Conservation (phyloP, 139 green algal genomes). For the Monoraphidium neglectum region DNA sequence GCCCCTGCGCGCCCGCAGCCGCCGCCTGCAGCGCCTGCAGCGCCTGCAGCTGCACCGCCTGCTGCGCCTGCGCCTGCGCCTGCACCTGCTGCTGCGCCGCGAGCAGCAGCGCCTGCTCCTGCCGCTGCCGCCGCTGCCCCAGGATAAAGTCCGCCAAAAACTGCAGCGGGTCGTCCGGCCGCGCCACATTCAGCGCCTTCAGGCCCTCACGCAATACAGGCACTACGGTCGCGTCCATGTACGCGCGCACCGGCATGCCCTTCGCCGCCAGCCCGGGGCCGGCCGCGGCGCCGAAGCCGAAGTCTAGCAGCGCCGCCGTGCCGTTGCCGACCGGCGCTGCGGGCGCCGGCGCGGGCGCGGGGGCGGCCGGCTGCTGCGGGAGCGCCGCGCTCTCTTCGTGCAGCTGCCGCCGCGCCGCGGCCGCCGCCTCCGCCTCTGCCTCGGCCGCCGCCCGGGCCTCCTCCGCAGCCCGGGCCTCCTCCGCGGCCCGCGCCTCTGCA, state of each 20-base stretch:
- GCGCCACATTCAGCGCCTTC: slow-evolving; percentile 47
- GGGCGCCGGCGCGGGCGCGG: background rate
- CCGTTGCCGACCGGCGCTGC: background rate
- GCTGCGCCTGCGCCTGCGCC: no score
- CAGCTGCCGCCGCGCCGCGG: no score
- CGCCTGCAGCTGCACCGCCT: no score
- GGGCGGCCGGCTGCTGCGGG: no score
- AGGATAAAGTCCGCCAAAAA: slow-evolving; percentile 63
- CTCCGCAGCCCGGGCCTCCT: no score
- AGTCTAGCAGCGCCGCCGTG: slow-evolving; percentile 22
- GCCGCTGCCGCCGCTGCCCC: background rate
- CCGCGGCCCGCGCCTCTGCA: background rate
- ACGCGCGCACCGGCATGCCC: slow-evolving; percentile 51
- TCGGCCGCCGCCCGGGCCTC: no score
- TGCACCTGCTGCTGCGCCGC: no score
- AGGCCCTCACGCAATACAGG: slow-evolving; percentile 60
- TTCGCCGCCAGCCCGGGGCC: slow-evolving; percentile 27
- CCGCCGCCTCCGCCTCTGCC: no score
- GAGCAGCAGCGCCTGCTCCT: no score
- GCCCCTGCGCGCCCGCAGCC: no score
- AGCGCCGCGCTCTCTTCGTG: no score
- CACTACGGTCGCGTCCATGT: slow-evolving; percentile 65
- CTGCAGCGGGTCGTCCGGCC: slow-evolving; percentile 60
- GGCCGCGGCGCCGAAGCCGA: slow-evolving; percentile 27
- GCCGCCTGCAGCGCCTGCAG: no score